A percentile compares a stretch with the other conserved stretches of the same genome.
Evolutionary conservation across 192 early-diverging fungal genomes (phyloP).

Genomic region (Ramicandelaber brevisporus): DNA sequence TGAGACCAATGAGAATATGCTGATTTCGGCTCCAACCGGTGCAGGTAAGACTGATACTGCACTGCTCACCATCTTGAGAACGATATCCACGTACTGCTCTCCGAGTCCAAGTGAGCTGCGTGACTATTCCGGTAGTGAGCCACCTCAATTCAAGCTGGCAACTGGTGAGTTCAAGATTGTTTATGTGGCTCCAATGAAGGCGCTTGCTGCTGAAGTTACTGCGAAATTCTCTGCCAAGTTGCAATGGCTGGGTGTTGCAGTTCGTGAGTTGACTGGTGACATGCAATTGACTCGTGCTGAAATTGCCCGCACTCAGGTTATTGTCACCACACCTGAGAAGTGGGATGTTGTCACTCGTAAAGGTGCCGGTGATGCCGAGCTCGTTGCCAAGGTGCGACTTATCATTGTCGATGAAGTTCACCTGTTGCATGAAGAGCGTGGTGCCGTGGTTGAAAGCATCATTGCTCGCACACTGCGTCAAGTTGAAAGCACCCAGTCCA

Average conservation of each 20-base stretch:
- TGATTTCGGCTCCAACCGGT: conserved; percentile 95
- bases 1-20: conserved; percentile 90
- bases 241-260: conserved; percentile 57
- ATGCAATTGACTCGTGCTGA: conserved; percentile 95
- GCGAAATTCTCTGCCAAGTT: conserved; percentile 72
- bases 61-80: conserved; percentile 72
- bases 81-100: conserved; percentile 42
- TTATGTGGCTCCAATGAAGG: conserved; percentile 97
- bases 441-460: conserved; percentile 86
- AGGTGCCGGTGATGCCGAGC: conserved; percentile 75
- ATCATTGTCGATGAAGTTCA: conserved; percentile 97
- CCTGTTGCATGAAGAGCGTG: conserved; percentile 86
- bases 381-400: conserved; percentile 68
- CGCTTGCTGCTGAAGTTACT: conserved; percentile 83
- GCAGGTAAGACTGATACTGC: conserved; percentile 97
- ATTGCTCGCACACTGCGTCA: conserved; percentile 83
- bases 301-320: conserved; percentile 80
- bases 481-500: conserved; percentile 69
- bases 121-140: conserved; percentile 4
- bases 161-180: conserved; percentile 93
- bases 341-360: conserved; percentile 99
- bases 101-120: conserved; percentile 17
- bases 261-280: conserved; percentile 88
- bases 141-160: conserved; percentile 26
- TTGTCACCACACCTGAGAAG: conserved; percentile 98